Evolutionary conservation across 805 yeast genomes (phyloP).

Genomic region (Ogataea siamensis): DNA sequence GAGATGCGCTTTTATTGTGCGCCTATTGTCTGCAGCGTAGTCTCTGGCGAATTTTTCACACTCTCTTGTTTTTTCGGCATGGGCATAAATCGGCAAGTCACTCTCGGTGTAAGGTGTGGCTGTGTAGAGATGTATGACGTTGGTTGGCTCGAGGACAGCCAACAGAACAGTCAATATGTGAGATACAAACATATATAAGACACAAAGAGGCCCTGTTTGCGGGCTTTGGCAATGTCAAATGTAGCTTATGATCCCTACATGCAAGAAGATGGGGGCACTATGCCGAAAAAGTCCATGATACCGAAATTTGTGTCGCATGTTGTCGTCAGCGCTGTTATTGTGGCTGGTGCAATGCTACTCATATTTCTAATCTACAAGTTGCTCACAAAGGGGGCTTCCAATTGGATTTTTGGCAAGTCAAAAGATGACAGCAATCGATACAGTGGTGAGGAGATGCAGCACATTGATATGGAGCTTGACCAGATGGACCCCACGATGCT

Average conservation of each 20-base stretch:
- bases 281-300: slow-evolving; percentile 1
- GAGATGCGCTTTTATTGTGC: slow-evolving; percentile 1
- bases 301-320: slow-evolving; percentile 7
- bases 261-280: not conserved
- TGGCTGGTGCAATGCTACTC: slow-evolving; percentile 11
- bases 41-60: not conserved
- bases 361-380: slow-evolving; percentile 12
- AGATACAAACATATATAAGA: not conserved
- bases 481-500: slow-evolving; percentile 14
- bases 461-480: slow-evolving; percentile 7
- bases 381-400: slow-evolving; percentile 4
- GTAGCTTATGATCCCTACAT: slow-evolving; percentile 7
- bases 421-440: slow-evolving; percentile 7
- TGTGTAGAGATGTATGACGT: not conserved
- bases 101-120: not conserved
- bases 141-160: not conserved
- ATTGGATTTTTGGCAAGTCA: not conserved
- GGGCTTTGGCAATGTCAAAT: slow-evolving; percentile 6
- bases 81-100: not conserved
- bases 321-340: slow-evolving; percentile 7
- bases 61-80: not conserved
- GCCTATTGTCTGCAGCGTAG: slow-evolving; percentile 1
- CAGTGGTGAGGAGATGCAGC: slow-evolving; percentile 10
- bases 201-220: not conserved
- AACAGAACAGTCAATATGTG: slow-evolving; percentile 6